Evolutionary conservation across 805 yeast species (phyloP).

Genomic region (Teunomyces stri): DNA sequence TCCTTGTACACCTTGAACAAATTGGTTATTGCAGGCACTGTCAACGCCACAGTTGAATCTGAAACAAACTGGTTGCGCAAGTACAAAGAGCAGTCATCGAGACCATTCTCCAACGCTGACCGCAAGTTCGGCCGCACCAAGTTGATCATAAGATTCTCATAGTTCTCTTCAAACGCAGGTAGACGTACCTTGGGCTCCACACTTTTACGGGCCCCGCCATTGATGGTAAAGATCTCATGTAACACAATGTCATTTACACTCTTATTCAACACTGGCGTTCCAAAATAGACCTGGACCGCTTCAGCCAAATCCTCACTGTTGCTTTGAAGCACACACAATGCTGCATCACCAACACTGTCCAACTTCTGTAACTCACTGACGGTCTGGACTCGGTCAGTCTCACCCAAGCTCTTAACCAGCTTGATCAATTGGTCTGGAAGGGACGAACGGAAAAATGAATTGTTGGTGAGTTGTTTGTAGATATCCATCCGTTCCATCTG

Average conservation of each 20-base stretch:
- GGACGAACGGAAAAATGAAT: background rate
- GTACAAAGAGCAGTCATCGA: slow-evolving; percentile 29
- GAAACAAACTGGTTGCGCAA: slow-evolving; percentile 10
- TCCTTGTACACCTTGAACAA: slow-evolving; percentile 74
- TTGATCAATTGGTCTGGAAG: background rate
- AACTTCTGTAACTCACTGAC: background rate
- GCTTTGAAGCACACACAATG: background rate
- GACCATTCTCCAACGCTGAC: slow-evolving; percentile 25
- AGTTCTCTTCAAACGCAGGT: slow-evolving; percentile 33
- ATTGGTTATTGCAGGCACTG: slow-evolving; percentile 49
- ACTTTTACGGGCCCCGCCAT: slow-evolving; percentile 17
- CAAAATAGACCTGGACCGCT: slow-evolving; percentile 10
- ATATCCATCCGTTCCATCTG: slow-evolving; percentile 19
- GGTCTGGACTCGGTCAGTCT: background rate
- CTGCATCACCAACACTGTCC: background rate
- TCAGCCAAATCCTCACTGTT: background rate
- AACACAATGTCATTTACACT: slow-evolving; percentile 26
- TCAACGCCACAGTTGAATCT: background rate
- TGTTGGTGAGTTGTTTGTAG: slow-evolving; percentile 18
- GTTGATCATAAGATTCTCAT: slow-evolving; percentile 36
- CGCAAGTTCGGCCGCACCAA: slow-evolving; percentile 37
- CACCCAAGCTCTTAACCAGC: background rate
- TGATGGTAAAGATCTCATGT: slow-evolving; percentile 32
- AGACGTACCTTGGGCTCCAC: background rate
- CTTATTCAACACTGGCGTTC: slow-evolving; percentile 15